A percentile compares a stretch with the other conserved stretches of the same genome.
Evolutionary conservation across 2,329 filamentous ascomycete genomes (phyloP).

Genomic region (Calonectria pteridis): DNA sequence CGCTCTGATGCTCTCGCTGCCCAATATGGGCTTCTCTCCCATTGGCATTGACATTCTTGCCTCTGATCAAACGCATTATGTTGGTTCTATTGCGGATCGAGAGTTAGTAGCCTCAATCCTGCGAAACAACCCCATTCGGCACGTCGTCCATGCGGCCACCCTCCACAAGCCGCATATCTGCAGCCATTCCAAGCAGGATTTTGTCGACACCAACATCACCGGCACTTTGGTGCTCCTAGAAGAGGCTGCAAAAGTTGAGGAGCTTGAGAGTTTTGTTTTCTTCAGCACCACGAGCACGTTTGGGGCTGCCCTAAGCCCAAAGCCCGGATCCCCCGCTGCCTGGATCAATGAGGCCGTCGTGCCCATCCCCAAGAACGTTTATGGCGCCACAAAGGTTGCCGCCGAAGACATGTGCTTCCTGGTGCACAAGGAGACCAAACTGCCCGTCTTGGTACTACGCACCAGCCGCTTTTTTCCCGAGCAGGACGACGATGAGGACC

Average conservation of each 20-base stretch:
- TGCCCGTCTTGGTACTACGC: slow-evolving; percentile 60
- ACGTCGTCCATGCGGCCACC: slow-evolving; percentile 60
- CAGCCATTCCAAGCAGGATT: slow-evolving; percentile 58
- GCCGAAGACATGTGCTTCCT: slow-evolving; percentile 62
- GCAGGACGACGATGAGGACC: slow-evolving; percentile 58
- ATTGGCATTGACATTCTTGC: slow-evolving; percentile 59
- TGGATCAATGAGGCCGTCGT: slow-evolving; percentile 59
- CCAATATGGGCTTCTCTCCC: slow-evolving; percentile 53
- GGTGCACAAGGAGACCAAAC: slow-evolving; percentile 51
- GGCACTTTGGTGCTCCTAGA: slow-evolving; percentile 59
- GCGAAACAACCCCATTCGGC: slow-evolving; percentile 48
- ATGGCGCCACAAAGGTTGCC: slow-evolving; percentile 61
- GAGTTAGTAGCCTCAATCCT: slow-evolving; percentile 50
- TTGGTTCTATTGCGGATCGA: slow-evolving; percentile 54
- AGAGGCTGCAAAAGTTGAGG: slow-evolving; percentile 45
- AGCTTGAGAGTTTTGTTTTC: slow-evolving; percentile 57
- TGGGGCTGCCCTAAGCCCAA: slow-evolving; percentile 54
- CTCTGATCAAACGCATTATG: slow-evolving; percentile 50
- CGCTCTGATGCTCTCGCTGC: slow-evolving; percentile 59
- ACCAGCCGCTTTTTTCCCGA: slow-evolving; percentile 64
- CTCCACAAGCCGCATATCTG: slow-evolving; percentile 62
- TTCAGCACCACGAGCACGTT: slow-evolving; percentile 62
- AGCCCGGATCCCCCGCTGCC: slow-evolving; percentile 51
- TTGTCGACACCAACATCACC: slow-evolving; percentile 59
- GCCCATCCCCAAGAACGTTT: slow-evolving; percentile 61